These are phyloP conservation scores for Rhizoctonia solani DNA, from an alignment of 1,284 basidiomycete species.

Conservation along the genomic window DNA sequence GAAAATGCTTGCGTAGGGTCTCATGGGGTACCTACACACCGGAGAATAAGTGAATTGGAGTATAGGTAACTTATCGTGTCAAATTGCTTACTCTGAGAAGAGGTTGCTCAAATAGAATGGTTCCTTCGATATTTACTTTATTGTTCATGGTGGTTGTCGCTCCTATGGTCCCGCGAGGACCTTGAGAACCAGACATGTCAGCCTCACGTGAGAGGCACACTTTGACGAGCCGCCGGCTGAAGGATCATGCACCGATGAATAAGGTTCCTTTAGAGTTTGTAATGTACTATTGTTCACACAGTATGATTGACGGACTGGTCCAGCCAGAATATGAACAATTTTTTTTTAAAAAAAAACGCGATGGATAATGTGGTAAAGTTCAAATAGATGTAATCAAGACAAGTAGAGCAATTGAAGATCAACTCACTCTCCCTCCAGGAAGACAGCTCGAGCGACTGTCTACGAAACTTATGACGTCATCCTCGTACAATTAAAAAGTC, in stretches of 20 bases:
- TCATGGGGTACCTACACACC: constrained; percentile 75
- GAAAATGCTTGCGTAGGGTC: constrained; percentile 81
- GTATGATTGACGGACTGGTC: neutral
- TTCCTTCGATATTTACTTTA: constrained; percentile 57
- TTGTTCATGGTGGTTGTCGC: constrained; percentile 31
- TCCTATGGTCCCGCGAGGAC: neutral
- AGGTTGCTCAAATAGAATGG: constrained; percentile 86
- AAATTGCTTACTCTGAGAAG: constrained; percentile 65
- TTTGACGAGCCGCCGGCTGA: neutral
- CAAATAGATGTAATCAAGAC: neutral
- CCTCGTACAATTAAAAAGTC: neutral
- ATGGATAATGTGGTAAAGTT: neutral
- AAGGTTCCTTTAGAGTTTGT: too few species aligned
- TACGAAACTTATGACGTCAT: neutral
- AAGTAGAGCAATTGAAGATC: neutral
- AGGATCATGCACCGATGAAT: neutral
- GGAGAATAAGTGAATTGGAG: constrained; percentile 35
- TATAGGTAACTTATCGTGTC: constrained; percentile 26
- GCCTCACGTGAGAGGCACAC: constrained; percentile 4
- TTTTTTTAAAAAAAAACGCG: neutral
- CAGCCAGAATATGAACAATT: neutral
- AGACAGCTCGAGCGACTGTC: neutral
- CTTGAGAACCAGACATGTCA: neutral
- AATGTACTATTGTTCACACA: too few species aligned
- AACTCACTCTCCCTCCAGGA: neutral